Conservation (phyloP, 2,329 filamentous ascomycete genomes). For the Penicillium nordicum region DNA sequence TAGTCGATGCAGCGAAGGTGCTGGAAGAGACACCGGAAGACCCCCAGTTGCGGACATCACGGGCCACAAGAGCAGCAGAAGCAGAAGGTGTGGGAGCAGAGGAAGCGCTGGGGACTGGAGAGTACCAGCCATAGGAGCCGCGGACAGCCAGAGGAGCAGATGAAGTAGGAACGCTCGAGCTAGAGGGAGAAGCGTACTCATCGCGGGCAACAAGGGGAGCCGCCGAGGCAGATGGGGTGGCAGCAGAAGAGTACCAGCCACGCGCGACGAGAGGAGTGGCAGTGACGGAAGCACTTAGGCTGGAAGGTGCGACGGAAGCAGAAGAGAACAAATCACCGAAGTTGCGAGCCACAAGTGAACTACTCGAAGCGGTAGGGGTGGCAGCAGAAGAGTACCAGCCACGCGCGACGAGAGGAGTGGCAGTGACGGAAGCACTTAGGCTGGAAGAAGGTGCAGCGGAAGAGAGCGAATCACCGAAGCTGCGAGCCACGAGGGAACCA, state of each 20-base stretch:
- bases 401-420: conserved; percentile 9
- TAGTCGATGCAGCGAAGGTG: conserved; percentile 9
- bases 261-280: conserved; percentile 9
- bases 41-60: background rate
- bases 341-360: conserved; percentile 13
- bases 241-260: conserved; percentile 6
- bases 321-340: conserved; percentile 8
- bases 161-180: background rate
- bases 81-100: background rate
- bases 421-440: background rate
- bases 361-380: background rate
- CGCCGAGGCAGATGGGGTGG: background rate
- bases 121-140: conserved; percentile 4
- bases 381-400: conserved; percentile 7
- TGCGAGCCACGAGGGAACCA: conserved; percentile 13
- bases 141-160: conserved; percentile 10
- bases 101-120: background rate
- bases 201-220: background rate
- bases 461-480: conserved; percentile 5
- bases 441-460: conserved; percentile 3
- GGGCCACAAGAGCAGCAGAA: conserved; percentile 7
- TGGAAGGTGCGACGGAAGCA: background rate
- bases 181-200: background rate
- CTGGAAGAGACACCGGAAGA: conserved; percentile 13
- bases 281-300: background rate